phyloP scores from a whole-genome alignment of 2,329 filamentous ascomycete species.

The Aspergillus sp. region DNA sequence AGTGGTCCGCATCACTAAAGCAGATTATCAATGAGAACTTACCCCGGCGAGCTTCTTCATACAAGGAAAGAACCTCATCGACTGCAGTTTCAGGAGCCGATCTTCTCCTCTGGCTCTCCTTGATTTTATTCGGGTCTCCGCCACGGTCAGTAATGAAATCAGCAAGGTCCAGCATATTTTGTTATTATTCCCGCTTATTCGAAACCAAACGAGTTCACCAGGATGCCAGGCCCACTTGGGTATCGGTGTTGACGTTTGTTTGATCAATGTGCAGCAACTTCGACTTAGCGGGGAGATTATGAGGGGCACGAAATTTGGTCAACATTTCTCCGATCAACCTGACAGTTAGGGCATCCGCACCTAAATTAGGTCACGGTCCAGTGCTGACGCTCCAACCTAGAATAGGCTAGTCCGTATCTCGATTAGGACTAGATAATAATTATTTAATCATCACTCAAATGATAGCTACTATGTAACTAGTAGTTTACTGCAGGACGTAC shows the following conservation, averaged over 20 bases:
- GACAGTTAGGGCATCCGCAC: background rate
- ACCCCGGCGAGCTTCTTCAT: constrained; percentile 80
- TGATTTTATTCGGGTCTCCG: constrained; percentile 86
- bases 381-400: background rate
- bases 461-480: too few species aligned
- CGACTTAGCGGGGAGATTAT: background rate
- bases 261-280: background rate
- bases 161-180: constrained; percentile 69
- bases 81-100: constrained; percentile 79
- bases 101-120: constrained; percentile 83
- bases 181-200: background rate
- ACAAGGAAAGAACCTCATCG: constrained; percentile 85
- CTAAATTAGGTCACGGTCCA: background rate
- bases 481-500: too few species aligned
- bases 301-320: constrained; percentile 8
- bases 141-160: constrained; percentile 85
- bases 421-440: too few species aligned
- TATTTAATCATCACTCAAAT: too few species aligned
- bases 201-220: background rate
- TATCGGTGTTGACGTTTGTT: background rate
- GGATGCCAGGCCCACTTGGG: background rate
- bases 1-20: too few species aligned
- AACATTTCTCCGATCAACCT: constrained; percentile 1
- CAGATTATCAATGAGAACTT: constrained; percentile 24
- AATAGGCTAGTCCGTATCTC: background rate